A percentile compares a stretch with the other conserved stretches of the same genome.
Conservation (phyloP, 768 basidiomycete genomes). For the Suillus luteus region DNA sequence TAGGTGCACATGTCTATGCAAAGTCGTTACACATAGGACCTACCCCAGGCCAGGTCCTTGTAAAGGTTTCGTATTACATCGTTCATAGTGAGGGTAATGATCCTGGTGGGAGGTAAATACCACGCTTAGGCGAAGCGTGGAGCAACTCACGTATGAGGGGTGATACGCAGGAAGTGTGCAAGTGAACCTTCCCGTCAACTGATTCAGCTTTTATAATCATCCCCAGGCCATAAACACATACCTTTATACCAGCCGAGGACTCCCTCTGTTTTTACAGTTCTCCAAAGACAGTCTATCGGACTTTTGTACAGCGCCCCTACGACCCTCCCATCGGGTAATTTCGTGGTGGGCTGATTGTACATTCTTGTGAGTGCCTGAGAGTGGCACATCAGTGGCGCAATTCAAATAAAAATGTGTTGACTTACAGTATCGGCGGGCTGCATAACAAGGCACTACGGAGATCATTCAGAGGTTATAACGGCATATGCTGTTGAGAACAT, state of each 20-base stretch:
- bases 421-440: constrained; percentile 89
- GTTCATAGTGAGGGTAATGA: constrained; percentile 89
- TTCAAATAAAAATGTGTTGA: constrained; percentile 19
- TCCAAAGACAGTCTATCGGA: constrained; percentile 96
- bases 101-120: constrained; percentile 43
- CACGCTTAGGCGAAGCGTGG: background rate
- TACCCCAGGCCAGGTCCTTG: constrained; percentile 38
- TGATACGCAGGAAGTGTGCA: constrained; percentile 91
- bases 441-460: constrained; percentile 78
- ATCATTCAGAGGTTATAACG: constrained; percentile 1
- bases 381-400: constrained; percentile 7
- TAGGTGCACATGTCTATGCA: background rate
- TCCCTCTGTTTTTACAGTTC: constrained; percentile 90
- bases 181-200: constrained; percentile 64
- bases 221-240: constrained; percentile 24
- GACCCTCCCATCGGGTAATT: constrained; percentile 66
- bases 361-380: constrained; percentile 82
- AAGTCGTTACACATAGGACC: background rate
- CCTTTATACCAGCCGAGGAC: constrained; percentile 96
- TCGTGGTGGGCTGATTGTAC: constrained; percentile 91
- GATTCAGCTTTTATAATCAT: background rate
- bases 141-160: constrained; percentile 78
- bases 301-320: constrained; percentile 84
- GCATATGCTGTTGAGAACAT: constrained; percentile 34
- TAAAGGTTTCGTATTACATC: constrained; percentile 74